Evolutionary conservation across 495 filamentous ascomycete genomes (phyloP).

Genomic region (Melanomma pulvis-pyrius): DNA sequence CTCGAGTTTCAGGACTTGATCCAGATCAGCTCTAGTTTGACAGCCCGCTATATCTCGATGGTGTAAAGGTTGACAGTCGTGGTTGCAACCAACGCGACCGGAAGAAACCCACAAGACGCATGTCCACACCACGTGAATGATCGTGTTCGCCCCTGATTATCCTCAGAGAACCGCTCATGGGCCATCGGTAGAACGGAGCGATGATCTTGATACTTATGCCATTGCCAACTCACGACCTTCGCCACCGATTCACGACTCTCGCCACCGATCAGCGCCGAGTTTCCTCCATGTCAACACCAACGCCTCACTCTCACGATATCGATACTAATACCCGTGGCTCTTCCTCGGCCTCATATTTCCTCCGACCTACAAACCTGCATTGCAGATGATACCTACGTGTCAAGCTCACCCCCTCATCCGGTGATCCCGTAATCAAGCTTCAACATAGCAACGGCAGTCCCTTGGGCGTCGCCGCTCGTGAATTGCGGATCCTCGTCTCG

Average conservation of each 20-base stretch:
- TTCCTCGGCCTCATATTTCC: too few relatives aligned
- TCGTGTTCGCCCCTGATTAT: neutral
- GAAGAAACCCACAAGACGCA: neutral
- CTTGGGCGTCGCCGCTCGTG: conserved; percentile 18
- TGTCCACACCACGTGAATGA: neutral
- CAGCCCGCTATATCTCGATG: neutral
- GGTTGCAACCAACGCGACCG: neutral
- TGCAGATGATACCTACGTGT: neutral
- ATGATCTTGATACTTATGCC: too few relatives aligned
- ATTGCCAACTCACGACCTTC: conserved; percentile 27
- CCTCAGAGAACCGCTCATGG: neutral
- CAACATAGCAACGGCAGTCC: neutral
- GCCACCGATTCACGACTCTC: conserved; percentile 30
- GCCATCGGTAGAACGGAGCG: too few relatives aligned
- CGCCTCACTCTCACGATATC: conserved; percentile 16
- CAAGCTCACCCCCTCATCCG: neutral
- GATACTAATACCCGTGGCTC: neutral
- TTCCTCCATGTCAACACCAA: conserved; percentile 19
- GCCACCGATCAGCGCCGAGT: conserved; percentile 24
- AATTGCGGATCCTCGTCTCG: neutral
- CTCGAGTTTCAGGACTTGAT: neutral
- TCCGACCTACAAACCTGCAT: neutral
- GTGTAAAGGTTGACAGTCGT: neutral
- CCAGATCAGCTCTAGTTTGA: neutral
- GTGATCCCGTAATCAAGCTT: neutral